These are phyloP conservation scores for Geotrichum bryndzae DNA, from an alignment of 1,139 yeast species.

Conservation along the genomic window DNA sequence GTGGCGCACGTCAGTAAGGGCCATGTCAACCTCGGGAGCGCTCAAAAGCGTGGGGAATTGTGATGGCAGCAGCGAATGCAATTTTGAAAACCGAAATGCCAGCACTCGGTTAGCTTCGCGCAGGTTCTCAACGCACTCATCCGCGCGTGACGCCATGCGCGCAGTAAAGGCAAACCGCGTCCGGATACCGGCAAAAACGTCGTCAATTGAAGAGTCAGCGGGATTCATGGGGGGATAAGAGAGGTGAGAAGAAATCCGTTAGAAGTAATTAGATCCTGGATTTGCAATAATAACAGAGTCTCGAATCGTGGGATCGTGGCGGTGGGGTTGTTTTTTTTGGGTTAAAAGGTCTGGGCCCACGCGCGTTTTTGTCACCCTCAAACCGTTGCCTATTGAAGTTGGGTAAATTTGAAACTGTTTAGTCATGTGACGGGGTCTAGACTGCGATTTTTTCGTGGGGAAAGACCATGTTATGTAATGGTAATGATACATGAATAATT, in stretches of 20 bases:
- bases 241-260: too few species aligned
- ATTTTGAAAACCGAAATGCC: slow-evolving; percentile 8
- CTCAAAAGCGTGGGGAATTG: slow-evolving; percentile 3
- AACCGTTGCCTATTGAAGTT: too few species aligned
- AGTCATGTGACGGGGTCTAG: neutral
- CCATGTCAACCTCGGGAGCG: neutral
- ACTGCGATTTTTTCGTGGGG: neutral
- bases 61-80: slow-evolving; percentile 19
- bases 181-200: slow-evolving; percentile 4
- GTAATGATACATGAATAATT: neutral
- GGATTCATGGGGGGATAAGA: neutral
- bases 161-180: neutral
- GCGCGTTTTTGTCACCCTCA: too few species aligned
- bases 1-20: neutral
- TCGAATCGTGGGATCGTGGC: too few species aligned
- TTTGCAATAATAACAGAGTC: too few species aligned
- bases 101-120: slow-evolving; percentile 8
- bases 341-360: too few species aligned
- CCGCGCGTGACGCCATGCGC: neutral
- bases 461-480: neutral
- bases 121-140: neutral
- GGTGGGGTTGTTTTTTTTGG: too few species aligned
- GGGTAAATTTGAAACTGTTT: neutral
- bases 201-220: neutral
- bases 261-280: too few species aligned